Base-by-base conservation (phyloP, 1,284 basidiomycete species). In the Nidula niveotomentosa region DNA sequence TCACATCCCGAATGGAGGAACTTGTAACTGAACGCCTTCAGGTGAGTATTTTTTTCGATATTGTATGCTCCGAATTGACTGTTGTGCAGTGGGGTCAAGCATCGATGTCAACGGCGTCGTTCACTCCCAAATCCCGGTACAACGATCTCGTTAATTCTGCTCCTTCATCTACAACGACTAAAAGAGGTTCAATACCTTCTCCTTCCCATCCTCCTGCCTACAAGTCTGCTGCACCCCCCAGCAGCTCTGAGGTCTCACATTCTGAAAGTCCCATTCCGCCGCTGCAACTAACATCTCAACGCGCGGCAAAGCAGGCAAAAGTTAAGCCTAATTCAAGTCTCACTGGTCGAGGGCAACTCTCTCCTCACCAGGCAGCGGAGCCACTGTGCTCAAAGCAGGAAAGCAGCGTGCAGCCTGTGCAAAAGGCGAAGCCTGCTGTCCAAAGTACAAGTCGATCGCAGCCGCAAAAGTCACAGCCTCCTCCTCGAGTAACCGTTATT, bases 1-100 rank as follows among this genome's bases (percentile, higher is more conserved):
- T 88, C 18, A 74, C 79, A 7, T 76, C 76, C 3, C 75, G 81
- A 35, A 66, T 86, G 9, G 84, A 86, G 48, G 83, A 86, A 54
- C 72, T 86, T 8, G 66, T 83, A 4, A 65, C 77, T 8, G 79
- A 81, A 51, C 76, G 77, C 53, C 64, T 80, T 37, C 69, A 71
- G 45, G 78, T 78, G 49, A 30, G 66, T 58, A 12, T 30, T 39
- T 1, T 46, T 47, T 12, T 10, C 18, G 10, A n/a, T 12, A 17
- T 47, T 18, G 5, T n/a, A 15, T 23, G 23, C 17, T 36, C 9
- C 48, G 12, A 15, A 13, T 49, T 33, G 35, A n/a, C 48, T 15
- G 34, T 49, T 23, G 12, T 10, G 34, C 12, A 46, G 18, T 52
- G 45, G 15, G 4, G 12, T 41, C 39, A 15, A 12, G 12, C 39